Base-by-base conservation (phyloP, 768 basidiomycete genomes). In the Megacollybia marginata region DNA sequence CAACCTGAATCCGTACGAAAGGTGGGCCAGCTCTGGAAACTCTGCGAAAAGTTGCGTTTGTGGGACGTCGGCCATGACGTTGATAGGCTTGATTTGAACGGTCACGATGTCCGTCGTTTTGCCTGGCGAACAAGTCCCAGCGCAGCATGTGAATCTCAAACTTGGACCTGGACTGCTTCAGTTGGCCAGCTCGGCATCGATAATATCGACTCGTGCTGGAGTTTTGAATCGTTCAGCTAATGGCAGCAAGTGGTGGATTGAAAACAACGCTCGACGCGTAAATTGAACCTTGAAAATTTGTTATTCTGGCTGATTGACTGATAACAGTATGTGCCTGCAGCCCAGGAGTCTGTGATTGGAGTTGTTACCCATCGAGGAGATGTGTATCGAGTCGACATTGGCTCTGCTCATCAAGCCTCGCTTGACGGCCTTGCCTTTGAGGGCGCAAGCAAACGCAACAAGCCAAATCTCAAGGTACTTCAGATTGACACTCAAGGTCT, bases 381-480 rank as follows among this genome's bases (percentile, higher is more conserved):
- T 59, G 87, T 85, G 6, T 99, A 83, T 73, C 80, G 93, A 42
- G 92, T 98, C 19, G 95, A 98, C 64, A 91, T 99, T 53, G 94
- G 94, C 2, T 75, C 84, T 23, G 87, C 93, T 5, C 92, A 96
- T 59, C 72, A 75, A 44, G 95, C 95, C 0, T 76, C 80, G 5
- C 67, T 99, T 42, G 94, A 97, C 57, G 88, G 80, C 0, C 76
- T 97, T 31, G 93, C 96, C 2, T 99, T 99, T 62, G 95, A 98
- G 63, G 88, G 92, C 3, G 96, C 93, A 9, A 91, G 92, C 19
- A 97, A 95, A 72, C 70, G 96, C 54, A 98, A 89, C 61, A 86
- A 83, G 64, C 95, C 95, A 28, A 92, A 91, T 65, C 75, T 99
- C 50, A 97, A 94, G 73, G 94, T 89, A 52, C 18, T 60, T 49